These are phyloP conservation scores for Suillus bovinus DNA, from an alignment of 768 basidiomycete genomes.

Conservation along the genomic window DNA sequence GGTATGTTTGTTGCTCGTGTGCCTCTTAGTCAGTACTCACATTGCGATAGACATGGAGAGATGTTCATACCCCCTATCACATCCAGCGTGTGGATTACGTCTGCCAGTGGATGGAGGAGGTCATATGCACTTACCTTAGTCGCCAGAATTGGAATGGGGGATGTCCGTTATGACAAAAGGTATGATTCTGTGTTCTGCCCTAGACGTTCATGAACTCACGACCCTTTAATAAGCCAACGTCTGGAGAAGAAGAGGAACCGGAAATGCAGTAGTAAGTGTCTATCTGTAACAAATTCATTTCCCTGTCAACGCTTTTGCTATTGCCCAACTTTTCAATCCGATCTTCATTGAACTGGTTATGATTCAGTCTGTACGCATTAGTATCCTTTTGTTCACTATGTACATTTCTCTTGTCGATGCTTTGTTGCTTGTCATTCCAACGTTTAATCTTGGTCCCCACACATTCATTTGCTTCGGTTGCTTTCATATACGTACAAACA, in stretches of 20 bases:
- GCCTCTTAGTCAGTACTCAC: constrained; percentile 1
- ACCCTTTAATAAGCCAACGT: background rate
- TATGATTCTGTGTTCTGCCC: constrained; percentile 13
- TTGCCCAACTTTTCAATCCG: too few species aligned
- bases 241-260: background rate
- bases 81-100: constrained; percentile 36
- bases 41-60: constrained; percentile 44
- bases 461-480: background rate
- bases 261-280: background rate
- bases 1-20: constrained; percentile 26
- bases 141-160: constrained; percentile 31
- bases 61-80: constrained; percentile 44
- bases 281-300: background rate
- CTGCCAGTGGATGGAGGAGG: constrained; percentile 42
- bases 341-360: background rate
- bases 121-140: constrained; percentile 24
- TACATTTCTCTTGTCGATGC: background rate
- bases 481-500: background rate
- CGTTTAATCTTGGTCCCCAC: background rate
- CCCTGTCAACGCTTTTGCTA: background rate
- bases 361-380: background rate
- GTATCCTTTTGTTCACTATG: background rate
- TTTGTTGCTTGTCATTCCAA: background rate
- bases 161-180: constrained; percentile 31
- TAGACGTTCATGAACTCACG: background rate